Percentiles rank a stretch among this genome's conserved stretches.
phyloP scores from a whole-genome alignment of 768 basidiomycete genomes.

The Sporobolomyces phaffii region DNA sequence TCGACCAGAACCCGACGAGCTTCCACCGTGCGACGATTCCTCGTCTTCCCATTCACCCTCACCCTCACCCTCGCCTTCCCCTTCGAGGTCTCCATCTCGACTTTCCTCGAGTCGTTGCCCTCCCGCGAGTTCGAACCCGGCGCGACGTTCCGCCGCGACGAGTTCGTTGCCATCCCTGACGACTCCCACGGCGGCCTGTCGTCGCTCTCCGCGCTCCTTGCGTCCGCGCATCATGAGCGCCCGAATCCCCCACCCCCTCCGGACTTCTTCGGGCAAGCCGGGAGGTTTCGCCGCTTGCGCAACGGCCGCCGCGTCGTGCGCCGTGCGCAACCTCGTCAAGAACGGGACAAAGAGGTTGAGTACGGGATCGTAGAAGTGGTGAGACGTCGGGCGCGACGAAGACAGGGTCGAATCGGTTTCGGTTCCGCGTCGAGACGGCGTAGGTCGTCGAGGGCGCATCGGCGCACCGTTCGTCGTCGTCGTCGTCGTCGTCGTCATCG shows the following conservation, averaged over 20 bases:
- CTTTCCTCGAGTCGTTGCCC: conserved; percentile 16
- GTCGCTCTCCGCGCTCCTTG: conserved; percentile 33
- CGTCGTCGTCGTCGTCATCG: neutral
- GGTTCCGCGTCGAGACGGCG: neutral
- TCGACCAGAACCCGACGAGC: neutral
- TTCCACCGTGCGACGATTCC: neutral
- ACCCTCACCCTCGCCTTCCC: no score
- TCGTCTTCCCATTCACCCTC: conserved; percentile 3
- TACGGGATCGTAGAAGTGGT: conserved; percentile 26
- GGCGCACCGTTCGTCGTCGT: neutral
- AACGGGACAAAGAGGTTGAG: conserved; percentile 18
- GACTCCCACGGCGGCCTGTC: conserved; percentile 6
- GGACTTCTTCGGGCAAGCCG: conserved; percentile 30
- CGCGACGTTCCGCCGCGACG: conserved; percentile 17
- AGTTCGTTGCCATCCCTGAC: conserved; percentile 25
- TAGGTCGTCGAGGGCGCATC: neutral
- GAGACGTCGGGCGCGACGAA: neutral
- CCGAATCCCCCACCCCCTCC: conserved; percentile 28
- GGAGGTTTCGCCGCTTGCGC: conserved; percentile 26
- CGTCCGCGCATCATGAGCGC: conserved; percentile 30
- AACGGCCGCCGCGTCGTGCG: conserved; percentile 27
- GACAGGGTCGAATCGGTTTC: neutral
- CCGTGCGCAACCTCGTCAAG: conserved; percentile 21
- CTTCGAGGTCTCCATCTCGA: conserved; percentile 1
- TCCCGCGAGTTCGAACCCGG: conserved; percentile 30